Base-by-base conservation (phyloP, 805 yeast genomes). In the Kregervanrija delftensis region DNA sequence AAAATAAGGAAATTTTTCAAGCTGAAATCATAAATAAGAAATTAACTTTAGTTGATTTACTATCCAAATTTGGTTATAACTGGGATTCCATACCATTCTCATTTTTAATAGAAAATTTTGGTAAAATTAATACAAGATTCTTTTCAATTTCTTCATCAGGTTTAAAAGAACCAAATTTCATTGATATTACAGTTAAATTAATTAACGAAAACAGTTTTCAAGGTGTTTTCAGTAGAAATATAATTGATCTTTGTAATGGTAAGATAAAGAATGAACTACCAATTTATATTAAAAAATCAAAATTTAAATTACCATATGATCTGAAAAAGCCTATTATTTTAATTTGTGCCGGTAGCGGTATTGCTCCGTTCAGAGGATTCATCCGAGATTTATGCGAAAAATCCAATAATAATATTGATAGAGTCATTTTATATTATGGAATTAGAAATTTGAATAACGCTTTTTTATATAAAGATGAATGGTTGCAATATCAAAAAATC, bases 321-420 rank as follows among this genome's bases (percentile, higher is more conserved):
- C 74, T 86, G 30, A 63, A 73, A 1, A 76, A 77, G 34, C 96
- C 98, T 8, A 75, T 91, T n/a, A 83, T 91, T 50, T 76, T 90
- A 81, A 76, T 91, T 53, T 96, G 97, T 14, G 96, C 96, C 32
- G 98, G 98, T 47, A 89, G 96, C 5, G 98, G 98, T 57, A 86
- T 90, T 42, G 97, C 98, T 2, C 98, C 98, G 45, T 86, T 89
- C 71, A 77, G 97, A 63, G 98, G 91, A 2, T 91, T 91, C 54
- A 64, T 91, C 32, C 81, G 87, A 67, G 96, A 90, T 58, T 49
- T 60, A 16, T 35, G 37, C 3, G 5, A 33, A n/a, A 17, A 30
- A n/a, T 5, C 33, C 11, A 11, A 14, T 4, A 13, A 55, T 72
- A 68, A 67, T 83, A 5, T 22, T 34, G 96, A 95, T 40, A 75